These are phyloP conservation scores for Hyphodiscus sp. DNA, from an alignment of 2,329 filamentous ascomycete genomes.

Conservation along the genomic window DNA sequence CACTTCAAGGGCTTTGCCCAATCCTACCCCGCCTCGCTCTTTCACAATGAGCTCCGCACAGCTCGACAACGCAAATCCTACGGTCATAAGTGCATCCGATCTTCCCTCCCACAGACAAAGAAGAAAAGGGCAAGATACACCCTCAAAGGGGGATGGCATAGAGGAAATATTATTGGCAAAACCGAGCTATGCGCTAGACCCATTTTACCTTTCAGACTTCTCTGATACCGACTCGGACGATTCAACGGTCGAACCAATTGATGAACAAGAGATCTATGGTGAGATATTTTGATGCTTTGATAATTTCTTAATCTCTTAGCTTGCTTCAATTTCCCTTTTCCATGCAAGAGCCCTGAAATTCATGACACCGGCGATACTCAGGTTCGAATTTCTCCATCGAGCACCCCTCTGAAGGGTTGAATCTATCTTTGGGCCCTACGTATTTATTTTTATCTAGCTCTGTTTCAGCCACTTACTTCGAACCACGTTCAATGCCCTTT, in stretches of 20 bases:
- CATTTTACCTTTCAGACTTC: conserved; percentile 29
- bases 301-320: neutral
- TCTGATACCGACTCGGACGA: conserved; percentile 41
- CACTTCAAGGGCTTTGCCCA: too few species aligned
- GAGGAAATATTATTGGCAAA: conserved; percentile 23
- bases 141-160: conserved; percentile 21
- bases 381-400: neutral
- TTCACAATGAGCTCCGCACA: conserved; percentile 10
- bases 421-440: conserved; percentile 2
- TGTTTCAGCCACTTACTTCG: conserved; percentile 4
- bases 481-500: neutral
- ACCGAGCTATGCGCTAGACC: conserved; percentile 28
- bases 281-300: conserved; percentile 16
- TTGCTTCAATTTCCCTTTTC: neutral
- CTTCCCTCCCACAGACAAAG: conserved; percentile 70
- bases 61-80: conserved; percentile 80
- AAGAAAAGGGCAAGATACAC: conserved; percentile 41
- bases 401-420: neutral
- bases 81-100: conserved; percentile 81
- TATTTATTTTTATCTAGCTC: neutral
- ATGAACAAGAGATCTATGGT: conserved; percentile 97
- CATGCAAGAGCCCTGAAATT: neutral
- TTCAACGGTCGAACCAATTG: conserved; percentile 71
- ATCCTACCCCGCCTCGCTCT: neutral
- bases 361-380: neutral